Conservation (phyloP, 2,329 filamentous ascomycete genomes). For the Aspergillus japonicus region DNA sequence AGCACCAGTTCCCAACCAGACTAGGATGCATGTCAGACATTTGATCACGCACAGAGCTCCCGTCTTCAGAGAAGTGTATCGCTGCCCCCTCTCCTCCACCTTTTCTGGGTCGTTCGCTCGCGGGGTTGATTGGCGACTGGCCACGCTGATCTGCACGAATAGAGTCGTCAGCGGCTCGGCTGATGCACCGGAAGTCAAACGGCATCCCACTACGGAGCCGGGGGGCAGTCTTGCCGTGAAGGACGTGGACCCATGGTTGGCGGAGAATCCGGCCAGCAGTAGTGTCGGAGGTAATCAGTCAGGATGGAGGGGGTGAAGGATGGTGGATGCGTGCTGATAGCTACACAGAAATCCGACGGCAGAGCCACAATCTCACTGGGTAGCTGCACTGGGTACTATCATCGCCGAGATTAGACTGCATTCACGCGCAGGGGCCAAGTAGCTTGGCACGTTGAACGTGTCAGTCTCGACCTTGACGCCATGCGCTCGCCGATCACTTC, state of each 20-base stretch:
- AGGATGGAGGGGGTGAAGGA: not conserved
- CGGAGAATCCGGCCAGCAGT: conserved; percentile 5
- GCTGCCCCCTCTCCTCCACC: not conserved
- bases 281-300: not conserved
- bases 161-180: conserved; percentile 2
- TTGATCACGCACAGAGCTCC: conserved; percentile 3
- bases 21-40: not conserved
- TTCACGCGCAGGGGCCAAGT: conserved; percentile 5
- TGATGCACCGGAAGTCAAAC: conserved; percentile 7
- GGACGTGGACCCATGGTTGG: not conserved
- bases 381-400: conserved; percentile 5
- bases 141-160: conserved; percentile 4
- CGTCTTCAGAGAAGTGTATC: not conserved
- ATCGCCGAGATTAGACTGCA: conserved; percentile 8
- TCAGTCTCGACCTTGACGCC: not conserved
- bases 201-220: not conserved
- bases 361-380: not conserved
- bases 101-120: not conserved
- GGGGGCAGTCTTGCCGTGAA: not conserved
- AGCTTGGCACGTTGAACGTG: conserved; percentile 2
- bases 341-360: not conserved
- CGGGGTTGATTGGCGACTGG: not conserved
- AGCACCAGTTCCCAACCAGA: not conserved
- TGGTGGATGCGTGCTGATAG: not conserved
- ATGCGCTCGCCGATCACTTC: not conserved